These are phyloP conservation scores for Penicillium sp. DNA, from an alignment of 2,329 filamentous ascomycete genomes.

Conservation along the genomic window DNA sequence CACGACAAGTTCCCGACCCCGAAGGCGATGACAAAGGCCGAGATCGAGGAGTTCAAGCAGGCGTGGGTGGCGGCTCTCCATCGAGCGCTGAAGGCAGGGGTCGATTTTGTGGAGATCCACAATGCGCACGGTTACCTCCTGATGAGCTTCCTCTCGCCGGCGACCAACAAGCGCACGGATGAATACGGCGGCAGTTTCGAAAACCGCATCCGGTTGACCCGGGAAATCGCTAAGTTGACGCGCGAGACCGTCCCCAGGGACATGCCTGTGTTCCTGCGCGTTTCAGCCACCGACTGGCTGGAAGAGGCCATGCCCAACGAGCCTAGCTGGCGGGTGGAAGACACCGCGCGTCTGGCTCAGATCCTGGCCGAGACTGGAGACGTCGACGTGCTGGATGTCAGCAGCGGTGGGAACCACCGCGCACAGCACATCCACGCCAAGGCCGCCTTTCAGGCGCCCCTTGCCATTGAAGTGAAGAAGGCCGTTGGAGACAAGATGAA, in stretches of 20 bases:
- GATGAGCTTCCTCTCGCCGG: conserved; percentile 66
- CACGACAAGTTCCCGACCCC: conserved; percentile 60
- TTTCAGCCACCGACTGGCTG: conserved; percentile 75
- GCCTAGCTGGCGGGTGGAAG: conserved; percentile 65
- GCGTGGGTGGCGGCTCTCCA: conserved; percentile 59
- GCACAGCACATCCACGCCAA: conserved; percentile 45
- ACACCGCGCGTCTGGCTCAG: conserved; percentile 62
- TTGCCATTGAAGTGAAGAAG: conserved; percentile 69
- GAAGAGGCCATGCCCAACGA: conserved; percentile 55
- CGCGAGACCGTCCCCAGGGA: conserved; percentile 61
- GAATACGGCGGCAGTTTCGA: conserved; percentile 52
- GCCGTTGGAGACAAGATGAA: conserved; percentile 68
- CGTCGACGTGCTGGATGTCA: conserved; percentile 80
- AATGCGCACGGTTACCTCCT: conserved; percentile 76
- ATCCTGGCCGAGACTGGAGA: conserved; percentile 65
- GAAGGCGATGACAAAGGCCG: conserved; percentile 63
- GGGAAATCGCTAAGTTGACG: conserved; percentile 65
- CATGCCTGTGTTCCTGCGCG: conserved; percentile 70
- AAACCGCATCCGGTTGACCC: conserved; percentile 65
- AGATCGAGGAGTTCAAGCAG: conserved; percentile 65
- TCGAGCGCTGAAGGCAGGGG: conserved; percentile 65
- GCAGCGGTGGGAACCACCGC: conserved; percentile 67
- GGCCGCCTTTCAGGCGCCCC: conserved; percentile 70
- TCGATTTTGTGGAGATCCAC: conserved; percentile 79
- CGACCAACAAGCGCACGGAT: conserved; percentile 65